Percentiles rank a stretch among this genome's conserved stretches.
phyloP scores from a whole-genome alignment of 345 rosid species.

The Mercurialis annua region DNA sequence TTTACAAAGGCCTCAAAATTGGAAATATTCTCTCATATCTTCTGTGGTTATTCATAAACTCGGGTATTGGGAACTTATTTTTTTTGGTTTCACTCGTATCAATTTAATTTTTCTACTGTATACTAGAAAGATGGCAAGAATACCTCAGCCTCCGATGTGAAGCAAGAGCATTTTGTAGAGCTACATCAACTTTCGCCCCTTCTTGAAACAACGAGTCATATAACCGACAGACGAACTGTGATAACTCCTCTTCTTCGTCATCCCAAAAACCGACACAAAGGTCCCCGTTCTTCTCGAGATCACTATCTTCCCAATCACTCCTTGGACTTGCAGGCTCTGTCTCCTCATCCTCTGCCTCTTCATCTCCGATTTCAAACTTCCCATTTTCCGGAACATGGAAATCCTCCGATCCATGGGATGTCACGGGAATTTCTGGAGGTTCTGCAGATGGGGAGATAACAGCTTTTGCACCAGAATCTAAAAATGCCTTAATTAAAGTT shows the following conservation, averaged over 20 bases:
- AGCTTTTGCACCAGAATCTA: conserved; percentile 90
- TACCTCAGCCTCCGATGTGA: conserved; percentile 64
- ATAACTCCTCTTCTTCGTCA: conserved; percentile 67
- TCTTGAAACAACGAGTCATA: conserved; percentile 69
- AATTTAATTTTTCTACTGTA: conserved; percentile 26
- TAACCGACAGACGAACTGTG: conserved; percentile 63
- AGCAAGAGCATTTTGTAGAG: conserved; percentile 69
- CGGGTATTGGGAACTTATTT: conserved; percentile 4
- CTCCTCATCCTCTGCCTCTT: conserved; percentile 78
- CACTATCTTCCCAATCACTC: conserved; percentile 98
- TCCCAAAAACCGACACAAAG: conserved; percentile 54
- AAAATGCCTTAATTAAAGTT: conserved; percentile 55
- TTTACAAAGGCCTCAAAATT: conserved; percentile 42
- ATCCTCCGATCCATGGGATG: conserved; percentile 49
- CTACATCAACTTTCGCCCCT: conserved; percentile 63
- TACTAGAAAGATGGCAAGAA: conserved; percentile 72
- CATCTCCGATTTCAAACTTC: conserved; percentile 92
- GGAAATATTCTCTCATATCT: conserved; percentile 14
- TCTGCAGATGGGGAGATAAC: conserved; percentile 68
- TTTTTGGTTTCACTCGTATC: too few relatives aligned
- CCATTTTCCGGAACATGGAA: conserved; percentile 53
- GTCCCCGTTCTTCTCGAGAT: conserved; percentile 47
- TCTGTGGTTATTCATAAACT: conserved; percentile 11
- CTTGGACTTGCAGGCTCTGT: conserved; percentile 51
- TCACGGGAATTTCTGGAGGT: conserved; percentile 54